Evolutionary conservation across 2,329 filamentous ascomycete genomes (phyloP), one percentile per base, ranked within the genome.

Genomic region (Fusarium pininemorale): DNA sequence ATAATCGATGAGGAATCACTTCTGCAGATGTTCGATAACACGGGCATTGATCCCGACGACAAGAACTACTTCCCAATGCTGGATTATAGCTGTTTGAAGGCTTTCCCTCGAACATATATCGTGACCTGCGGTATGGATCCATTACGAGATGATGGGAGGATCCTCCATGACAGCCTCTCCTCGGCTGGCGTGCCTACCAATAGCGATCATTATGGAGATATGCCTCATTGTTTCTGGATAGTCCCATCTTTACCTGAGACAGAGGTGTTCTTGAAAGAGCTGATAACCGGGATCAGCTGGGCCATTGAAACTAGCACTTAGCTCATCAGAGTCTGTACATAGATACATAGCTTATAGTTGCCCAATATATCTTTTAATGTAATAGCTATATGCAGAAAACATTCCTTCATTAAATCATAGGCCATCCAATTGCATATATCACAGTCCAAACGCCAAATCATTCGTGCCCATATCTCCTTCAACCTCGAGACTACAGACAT

Each of bases 11-110:
- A 54, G 20, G 14, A 26, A 28, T 38, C 51, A 3, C 14, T 54
- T 12, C 7, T 54, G 1, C 51, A 54, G 35, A 54, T 39, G 51
- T 54, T 54, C 0, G 35, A 18, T 2, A 39, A 28, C 24, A 5
- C 51, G 0, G 51, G 4, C 3, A 39, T 54, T 1, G n/a, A 39
- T 2, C 32, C 14, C 4, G n/a, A 7, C 1, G n/a, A 38, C 10
- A 26, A 38, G 32, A 5, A 12, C 6, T 54, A 54, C 20, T 39
- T 54, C 0, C 35, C 51, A 7, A 1, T 54, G 10, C 35, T 54
- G 10, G 35, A 54, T 7, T 20, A 54, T 28, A n/a, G 10, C 3
- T 54, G 51, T 10, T 5, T 54, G 24, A 28, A 38, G 18, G 5
- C 7, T 3, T 54, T 28, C 24, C 51, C 51, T 38, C 11, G 5